A percentile compares a stretch with the other conserved stretches of the same genome.
phyloP scores from a whole-genome alignment of 257 asterid species.

The Ligustrum vulgare region DNA sequence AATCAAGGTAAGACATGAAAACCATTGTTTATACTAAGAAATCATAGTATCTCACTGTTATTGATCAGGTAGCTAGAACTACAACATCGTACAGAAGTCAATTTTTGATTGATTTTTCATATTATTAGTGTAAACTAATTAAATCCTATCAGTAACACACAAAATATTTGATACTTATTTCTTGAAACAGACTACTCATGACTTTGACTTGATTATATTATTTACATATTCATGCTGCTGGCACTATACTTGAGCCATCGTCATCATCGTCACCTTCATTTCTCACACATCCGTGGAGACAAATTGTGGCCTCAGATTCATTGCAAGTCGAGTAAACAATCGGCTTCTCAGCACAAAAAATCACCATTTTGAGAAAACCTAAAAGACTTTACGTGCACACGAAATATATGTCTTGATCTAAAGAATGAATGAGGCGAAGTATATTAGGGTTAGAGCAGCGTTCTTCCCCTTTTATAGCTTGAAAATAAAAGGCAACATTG shows the following conservation, averaged over 20 bases:
- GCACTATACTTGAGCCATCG: background rate
- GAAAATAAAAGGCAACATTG: background rate
- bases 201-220: no score
- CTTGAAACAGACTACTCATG: background rate
- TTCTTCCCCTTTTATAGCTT: constrained; percentile 13
- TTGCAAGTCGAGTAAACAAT: background rate
- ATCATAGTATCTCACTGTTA: no score
- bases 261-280: constrained; percentile 16
- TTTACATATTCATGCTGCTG: constrained; percentile 14
- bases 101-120: background rate
- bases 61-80: background rate
- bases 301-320: background rate
- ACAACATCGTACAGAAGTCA: background rate
- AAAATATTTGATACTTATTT: background rate
- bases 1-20: no score
- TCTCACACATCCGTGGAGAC: background rate
- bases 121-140: background rate
- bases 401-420: background rate
- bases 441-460: constrained; percentile 3
- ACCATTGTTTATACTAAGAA: no score
- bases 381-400: background rate
- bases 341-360: background rate
- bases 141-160: background rate
- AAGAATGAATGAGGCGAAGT: background rate
- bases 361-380: background rate